phyloP scores from a whole-genome alignment of 495 filamentous ascomycete genomes.

The Podospora comata region DNA sequence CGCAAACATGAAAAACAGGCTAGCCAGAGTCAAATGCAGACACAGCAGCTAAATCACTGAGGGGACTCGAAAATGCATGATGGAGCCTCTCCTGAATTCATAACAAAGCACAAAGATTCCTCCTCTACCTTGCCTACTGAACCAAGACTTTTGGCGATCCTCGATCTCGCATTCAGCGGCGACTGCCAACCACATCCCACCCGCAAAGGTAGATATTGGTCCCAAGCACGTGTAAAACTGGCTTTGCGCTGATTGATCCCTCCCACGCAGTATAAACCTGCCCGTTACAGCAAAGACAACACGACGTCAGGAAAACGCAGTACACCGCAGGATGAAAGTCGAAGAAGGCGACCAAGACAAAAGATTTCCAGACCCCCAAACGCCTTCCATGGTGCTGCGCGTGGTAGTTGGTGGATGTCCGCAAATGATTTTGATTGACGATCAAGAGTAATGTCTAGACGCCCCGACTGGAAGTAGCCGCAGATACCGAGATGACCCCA shows the following conservation, averaged over 20 bases:
- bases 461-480: slow-evolving; percentile 48
- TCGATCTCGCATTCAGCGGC: slow-evolving; percentile 49
- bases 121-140: slow-evolving; percentile 39
- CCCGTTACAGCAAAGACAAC: slow-evolving; percentile 36
- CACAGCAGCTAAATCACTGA: not conserved
- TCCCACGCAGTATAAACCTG: slow-evolving; percentile 50
- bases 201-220: slow-evolving; percentile 22
- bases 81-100: slow-evolving; percentile 51
- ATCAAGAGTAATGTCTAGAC: slow-evolving; percentile 46
- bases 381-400: slow-evolving; percentile 45
- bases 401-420: slow-evolving; percentile 57
- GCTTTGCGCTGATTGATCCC: slow-evolving; percentile 48
- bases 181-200: slow-evolving; percentile 25
- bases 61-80: slow-evolving; percentile 23
- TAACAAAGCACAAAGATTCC: slow-evolving; percentile 51
- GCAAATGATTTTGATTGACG: slow-evolving; percentile 48
- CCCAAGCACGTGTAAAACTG: slow-evolving; percentile 48
- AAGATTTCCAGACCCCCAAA: slow-evolving; percentile 87
- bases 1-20: not conserved
- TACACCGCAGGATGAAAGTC: slow-evolving; percentile 38
- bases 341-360: slow-evolving; percentile 51
- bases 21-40: not conserved
- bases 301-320: slow-evolving; percentile 32
- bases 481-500: slow-evolving; percentile 47
- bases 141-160: slow-evolving; percentile 51